Base-by-base conservation (phyloP, 306 rosid genomes). In the Cicer arietinum region DNA sequence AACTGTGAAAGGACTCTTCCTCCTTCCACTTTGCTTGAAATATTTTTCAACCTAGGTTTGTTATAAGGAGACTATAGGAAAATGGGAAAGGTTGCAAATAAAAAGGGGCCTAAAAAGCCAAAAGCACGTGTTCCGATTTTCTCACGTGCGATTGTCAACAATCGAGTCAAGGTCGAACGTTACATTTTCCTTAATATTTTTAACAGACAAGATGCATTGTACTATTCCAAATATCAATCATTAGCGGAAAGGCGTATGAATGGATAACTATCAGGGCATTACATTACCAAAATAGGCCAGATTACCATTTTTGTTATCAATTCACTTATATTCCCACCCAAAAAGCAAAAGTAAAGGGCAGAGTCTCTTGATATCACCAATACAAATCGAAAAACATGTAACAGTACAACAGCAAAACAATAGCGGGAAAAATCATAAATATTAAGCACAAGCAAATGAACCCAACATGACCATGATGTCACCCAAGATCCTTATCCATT, bases 71-170 rank as follows among this genome's bases (percentile, higher is more conserved):
- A 22, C 7, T 4, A 10, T 1, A 6, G 37, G 41, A 56, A 52
- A 60, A 42, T 16, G 20, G 42, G 18, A 52, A 59, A 61, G 53
- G 13, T 8, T 20, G 56, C 35, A 53, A 50, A 37, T 50, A 39
- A 58, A 48, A 20, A 67, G 58, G 59, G 12, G 61, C 11, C 10
- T 69, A 25, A 25, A 25, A 14, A 6, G 62, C 54, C 65, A 47
- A 39, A 63, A 53, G 2, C 80, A 56, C 56, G 64, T 53, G 81
- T 14, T 75, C 14, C 9, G 48, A 53, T 81, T 69, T 12, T 69
- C 7, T 20, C 74, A 76, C 57, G 58, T 76, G 78, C 22, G 14
- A 58, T 46, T 13, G 4, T 52, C n/a, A 25, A 46, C 9, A 7
- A 37, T 43, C 39, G 13, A 65, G 35, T 56, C 17, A 48, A 40